A percentile compares a stretch with the other conserved stretches of the same genome.
These are phyloP conservation scores for Trametes gibbosa DNA, from an alignment of 768 basidiomycete species.

Conservation along the genomic window DNA sequence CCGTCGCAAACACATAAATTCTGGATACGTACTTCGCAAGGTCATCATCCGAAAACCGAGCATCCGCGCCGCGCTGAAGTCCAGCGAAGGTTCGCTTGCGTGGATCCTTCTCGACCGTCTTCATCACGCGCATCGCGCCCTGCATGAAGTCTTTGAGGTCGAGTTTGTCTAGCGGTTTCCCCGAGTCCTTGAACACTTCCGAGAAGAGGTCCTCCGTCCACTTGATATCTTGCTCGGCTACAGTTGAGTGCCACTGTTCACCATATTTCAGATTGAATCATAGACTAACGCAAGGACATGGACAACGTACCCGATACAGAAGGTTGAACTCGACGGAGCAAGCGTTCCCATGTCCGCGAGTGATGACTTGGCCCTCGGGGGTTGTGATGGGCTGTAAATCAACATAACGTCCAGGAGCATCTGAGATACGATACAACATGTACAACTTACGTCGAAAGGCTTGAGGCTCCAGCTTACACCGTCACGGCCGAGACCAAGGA, in stretches of 20 bases:
- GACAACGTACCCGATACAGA: conserved; percentile 37
- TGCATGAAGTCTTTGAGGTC: conserved; percentile 23
- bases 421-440: too few relatives aligned
- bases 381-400: conserved; percentile 21
- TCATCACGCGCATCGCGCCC: conserved; percentile 15
- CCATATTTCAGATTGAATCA: too few relatives aligned
- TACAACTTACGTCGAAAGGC: conserved; percentile 39
- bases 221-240: conserved; percentile 28
- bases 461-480: conserved; percentile 52
- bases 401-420: neutral
- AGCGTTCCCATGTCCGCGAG: conserved; percentile 65
- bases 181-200: conserved; percentile 22
- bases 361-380: conserved; percentile 13
- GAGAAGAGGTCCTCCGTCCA: conserved; percentile 34
- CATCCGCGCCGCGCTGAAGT: conserved; percentile 33
- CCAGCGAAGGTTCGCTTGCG: conserved; percentile 32
- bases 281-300: conserved; percentile 2
- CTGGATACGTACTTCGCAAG: conserved; percentile 30
- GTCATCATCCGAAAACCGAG: conserved; percentile 51
- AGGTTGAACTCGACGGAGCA: conserved; percentile 75
- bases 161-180: conserved; percentile 26
- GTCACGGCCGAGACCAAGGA: conserved; percentile 49
- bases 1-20: too few relatives aligned
- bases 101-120: conserved; percentile 22
- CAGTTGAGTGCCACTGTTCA: conserved; percentile 35